Percentiles rank a stretch among this genome's conserved stretches.
phyloP scores from a whole-genome alignment of 179 eudicot genomes.

The Silene vulgaris region DNA sequence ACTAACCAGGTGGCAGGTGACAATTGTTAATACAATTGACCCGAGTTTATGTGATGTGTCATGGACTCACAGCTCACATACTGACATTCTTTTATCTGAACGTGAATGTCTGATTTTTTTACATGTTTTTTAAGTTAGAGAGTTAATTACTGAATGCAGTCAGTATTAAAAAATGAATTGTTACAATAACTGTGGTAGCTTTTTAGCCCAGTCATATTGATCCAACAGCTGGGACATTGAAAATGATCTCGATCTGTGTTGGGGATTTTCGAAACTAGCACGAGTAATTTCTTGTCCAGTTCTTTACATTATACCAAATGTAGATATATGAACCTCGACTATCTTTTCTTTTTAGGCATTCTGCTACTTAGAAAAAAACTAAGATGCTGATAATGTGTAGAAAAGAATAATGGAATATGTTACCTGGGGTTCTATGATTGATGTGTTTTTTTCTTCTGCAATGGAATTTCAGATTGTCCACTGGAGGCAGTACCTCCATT shows the following conservation, averaged over 20 bases:
- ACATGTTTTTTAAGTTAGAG: neutral
- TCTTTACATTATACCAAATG: neutral
- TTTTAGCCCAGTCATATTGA: neutral
- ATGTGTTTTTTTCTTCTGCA: slow-evolving; percentile 7
- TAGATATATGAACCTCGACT: neutral
- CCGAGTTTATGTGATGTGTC: slow-evolving; percentile 6
- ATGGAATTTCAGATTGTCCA: slow-evolving; percentile 64
- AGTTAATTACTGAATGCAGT: neutral
- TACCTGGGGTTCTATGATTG: slow-evolving; percentile 14
- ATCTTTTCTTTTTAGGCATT: slow-evolving; percentile 4
- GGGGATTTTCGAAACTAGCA: neutral
- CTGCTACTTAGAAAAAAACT: neutral
- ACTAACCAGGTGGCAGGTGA: neutral
- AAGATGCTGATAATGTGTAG: slow-evolving; percentile 6
- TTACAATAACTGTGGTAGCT: neutral
- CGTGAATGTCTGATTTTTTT: neutral
- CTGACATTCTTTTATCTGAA: neutral
- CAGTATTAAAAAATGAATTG: neutral
- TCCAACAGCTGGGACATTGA: neutral
- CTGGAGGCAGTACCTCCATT: slow-evolving; percentile 82
- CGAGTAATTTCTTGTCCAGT: neutral
- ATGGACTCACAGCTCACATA: neutral
- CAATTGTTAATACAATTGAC: neutral
- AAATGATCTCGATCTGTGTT: neutral
- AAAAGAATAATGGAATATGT: neutral